A percentile compares a stretch with the other conserved stretches of the same genome.
These are phyloP conservation scores for Cryphonectria parasitica DNA, from an alignment of 2,329 filamentous ascomycete species.

Conservation along the genomic window DNA sequence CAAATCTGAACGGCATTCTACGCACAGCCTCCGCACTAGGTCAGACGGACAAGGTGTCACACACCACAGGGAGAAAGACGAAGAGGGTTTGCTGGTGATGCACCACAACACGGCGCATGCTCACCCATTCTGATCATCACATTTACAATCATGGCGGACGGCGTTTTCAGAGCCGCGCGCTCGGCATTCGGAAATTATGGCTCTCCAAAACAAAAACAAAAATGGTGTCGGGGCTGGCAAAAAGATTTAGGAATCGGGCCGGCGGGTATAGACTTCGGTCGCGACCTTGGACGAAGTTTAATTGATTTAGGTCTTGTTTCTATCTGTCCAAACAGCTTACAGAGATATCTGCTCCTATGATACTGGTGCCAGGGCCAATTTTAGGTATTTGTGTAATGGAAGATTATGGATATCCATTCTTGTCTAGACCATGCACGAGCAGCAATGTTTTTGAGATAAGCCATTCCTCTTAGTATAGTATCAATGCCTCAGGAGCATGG, in stretches of 20 bases:
- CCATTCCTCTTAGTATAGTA: not conserved
- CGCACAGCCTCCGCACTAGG: not conserved
- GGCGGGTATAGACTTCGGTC: not conserved
- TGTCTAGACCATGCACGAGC: not conserved
- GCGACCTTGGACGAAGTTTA: not conserved
- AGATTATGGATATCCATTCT: not conserved
- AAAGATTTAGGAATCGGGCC: not conserved
- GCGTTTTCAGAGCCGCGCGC: conserved; percentile 9
- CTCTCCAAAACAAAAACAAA: conserved; percentile 4
- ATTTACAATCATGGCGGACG: conserved; percentile 12
- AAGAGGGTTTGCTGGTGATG: not conserved
- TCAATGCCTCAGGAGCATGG: not conserved
- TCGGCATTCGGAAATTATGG: not conserved
- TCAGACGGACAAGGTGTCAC: not conserved
- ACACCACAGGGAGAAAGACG: not conserved
- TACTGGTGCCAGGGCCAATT: not conserved
- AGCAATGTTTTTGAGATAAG: not conserved
- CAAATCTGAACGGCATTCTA: not conserved
- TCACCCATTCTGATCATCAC: not conserved
- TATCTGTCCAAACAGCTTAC: not conserved
- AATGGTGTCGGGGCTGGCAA: conserved; percentile 3
- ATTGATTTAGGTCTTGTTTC: not conserved
- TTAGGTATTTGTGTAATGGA: not conserved
- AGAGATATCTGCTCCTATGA: not conserved
- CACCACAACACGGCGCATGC: not conserved